Conservation (phyloP, 2,329 filamentous ascomycete species). For the Ceratocystis harringtonii region DNA sequence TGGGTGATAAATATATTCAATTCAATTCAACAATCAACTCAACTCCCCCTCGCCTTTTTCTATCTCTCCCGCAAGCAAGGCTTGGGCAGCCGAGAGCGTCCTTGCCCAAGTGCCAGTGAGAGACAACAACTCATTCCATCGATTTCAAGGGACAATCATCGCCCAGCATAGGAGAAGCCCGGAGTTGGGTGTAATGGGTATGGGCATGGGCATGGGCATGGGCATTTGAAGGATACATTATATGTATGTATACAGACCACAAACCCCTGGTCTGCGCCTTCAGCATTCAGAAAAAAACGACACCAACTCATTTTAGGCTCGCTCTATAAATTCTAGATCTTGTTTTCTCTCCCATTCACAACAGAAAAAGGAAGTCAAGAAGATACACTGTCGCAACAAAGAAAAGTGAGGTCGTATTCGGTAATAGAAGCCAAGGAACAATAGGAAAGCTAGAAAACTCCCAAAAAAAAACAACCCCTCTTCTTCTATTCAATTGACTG, state of each 20-base stretch:
- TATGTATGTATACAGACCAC: too few relatives aligned
- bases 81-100: neutral
- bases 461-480: too few relatives aligned
- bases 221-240: neutral
- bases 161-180: too few relatives aligned
- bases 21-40: too few relatives aligned
- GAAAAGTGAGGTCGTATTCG: neutral
- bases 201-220: neutral
- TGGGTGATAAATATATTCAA: too few relatives aligned
- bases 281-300: neutral
- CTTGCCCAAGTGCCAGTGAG: neutral
- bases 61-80: neutral
- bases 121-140: neutral
- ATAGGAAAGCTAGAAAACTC: too few relatives aligned
- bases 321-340: neutral
- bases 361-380: too few relatives aligned
- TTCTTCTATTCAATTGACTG: too few relatives aligned
- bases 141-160: neutral
- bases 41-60: neutral
- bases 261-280: too few relatives aligned
- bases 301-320: neutral
- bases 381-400: neutral
- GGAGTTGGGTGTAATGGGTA: neutral
- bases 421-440: too few relatives aligned
- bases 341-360: neutral